These are phyloP conservation scores for Thelephora terrestris DNA, from an alignment of 1,284 basidiomycete genomes.

Conservation along the genomic window DNA sequence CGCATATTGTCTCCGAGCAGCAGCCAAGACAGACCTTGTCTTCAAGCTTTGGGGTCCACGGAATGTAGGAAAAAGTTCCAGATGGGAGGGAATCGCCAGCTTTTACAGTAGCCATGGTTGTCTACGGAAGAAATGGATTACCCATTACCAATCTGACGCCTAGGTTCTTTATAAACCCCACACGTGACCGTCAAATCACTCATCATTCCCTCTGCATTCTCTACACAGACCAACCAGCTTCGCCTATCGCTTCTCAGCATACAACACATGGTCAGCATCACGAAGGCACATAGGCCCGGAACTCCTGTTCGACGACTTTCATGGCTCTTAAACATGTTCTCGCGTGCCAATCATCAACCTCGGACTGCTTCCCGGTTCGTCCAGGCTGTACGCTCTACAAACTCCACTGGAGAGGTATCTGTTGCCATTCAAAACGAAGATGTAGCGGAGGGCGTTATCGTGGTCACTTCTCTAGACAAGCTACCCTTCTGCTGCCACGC, in stretches of 20 bases:
- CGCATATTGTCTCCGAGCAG: background rate
- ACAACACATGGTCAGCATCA: background rate
- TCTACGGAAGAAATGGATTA: background rate
- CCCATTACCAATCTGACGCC: background rate
- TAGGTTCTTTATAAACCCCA: background rate
- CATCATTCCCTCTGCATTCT: background rate
- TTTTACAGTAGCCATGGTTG: constrained; percentile 27
- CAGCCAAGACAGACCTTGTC: constrained; percentile 33
- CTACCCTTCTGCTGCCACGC: constrained; percentile 54
- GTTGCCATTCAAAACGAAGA: constrained; percentile 45
- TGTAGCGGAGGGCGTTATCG: constrained; percentile 35
- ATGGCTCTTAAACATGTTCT: background rate
- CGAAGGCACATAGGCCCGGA: background rate
- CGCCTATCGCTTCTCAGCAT: too few relatives aligned
- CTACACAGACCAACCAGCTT: too few relatives aligned
- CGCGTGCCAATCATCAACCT: background rate
- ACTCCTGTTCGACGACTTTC: background rate
- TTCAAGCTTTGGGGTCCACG: constrained; percentile 58
- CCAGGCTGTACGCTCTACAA: background rate
- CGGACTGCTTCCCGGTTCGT: background rate
- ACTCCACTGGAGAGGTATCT: background rate
- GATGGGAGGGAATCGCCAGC: constrained; percentile 60
- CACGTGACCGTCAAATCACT: background rate
- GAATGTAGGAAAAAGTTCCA: constrained; percentile 53
- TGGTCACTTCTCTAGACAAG: constrained; percentile 41